These are phyloP conservation scores for Xylariales sp. DNA, from an alignment of 2,329 filamentous ascomycete species.

Conservation along the genomic window DNA sequence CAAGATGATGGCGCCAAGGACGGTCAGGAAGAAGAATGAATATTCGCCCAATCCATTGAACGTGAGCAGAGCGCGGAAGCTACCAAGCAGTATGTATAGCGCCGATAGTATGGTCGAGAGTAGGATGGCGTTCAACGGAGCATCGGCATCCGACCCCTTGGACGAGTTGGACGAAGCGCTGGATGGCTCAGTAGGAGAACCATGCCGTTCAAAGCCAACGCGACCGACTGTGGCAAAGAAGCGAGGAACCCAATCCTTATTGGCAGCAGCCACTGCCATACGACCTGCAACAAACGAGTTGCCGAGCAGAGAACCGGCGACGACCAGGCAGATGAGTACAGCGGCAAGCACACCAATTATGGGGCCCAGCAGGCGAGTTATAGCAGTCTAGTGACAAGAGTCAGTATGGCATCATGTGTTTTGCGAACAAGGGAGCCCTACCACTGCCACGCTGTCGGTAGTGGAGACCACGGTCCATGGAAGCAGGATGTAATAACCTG, in stretches of 20 bases:
- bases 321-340: conserved; percentile 53
- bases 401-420: not conserved
- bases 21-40: conserved; percentile 60
- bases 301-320: conserved; percentile 56
- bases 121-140: conserved; percentile 49
- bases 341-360: conserved; percentile 50
- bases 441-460: conserved; percentile 59
- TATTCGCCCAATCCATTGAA: conserved; percentile 58
- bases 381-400: conserved; percentile 41
- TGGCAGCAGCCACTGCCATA: conserved; percentile 55
- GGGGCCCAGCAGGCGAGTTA: conserved; percentile 48
- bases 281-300: conserved; percentile 60
- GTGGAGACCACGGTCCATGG: conserved; percentile 55
- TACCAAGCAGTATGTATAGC: conserved; percentile 56
- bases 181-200: conserved; percentile 8
- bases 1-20: conserved; percentile 53
- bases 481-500: conserved; percentile 58
- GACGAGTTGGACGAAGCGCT: not conserved
- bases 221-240: conserved; percentile 40
- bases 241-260: conserved; percentile 45
- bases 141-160: conserved; percentile 34
- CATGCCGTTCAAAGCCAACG: conserved; percentile 27
- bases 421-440: conserved; percentile 28
- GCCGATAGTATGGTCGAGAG: conserved; percentile 45
- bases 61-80: conserved; percentile 56